Evolutionary conservation across 108 stramenopile genomes (phyloP).

Genomic region (Conticribra guillardii): DNA sequence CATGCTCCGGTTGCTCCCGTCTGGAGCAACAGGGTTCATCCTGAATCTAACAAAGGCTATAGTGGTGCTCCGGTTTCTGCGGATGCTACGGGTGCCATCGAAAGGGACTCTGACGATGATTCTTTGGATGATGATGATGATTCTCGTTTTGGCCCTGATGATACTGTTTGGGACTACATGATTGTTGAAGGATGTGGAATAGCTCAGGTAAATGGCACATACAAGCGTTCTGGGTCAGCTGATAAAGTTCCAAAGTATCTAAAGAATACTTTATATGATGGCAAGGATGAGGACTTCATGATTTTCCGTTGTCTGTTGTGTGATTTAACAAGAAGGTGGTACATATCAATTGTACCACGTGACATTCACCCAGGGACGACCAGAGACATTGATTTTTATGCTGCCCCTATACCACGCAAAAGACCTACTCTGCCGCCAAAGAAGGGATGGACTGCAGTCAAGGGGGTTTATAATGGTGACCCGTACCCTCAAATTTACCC

Average conservation of each 20-base stretch:
- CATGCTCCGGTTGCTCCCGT: too few species aligned
- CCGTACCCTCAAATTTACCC: too few species aligned
- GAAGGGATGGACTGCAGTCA: conserved; percentile 43
- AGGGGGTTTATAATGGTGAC: too few species aligned
- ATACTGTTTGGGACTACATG: conserved; percentile 28
- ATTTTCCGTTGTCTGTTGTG: conserved; percentile 73
- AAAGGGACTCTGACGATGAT: conserved; percentile 75
- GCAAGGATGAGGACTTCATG: conserved; percentile 12
- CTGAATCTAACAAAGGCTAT: too few species aligned
- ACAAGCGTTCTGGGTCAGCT: conserved; percentile 52
- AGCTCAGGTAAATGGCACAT: conserved; percentile 68
- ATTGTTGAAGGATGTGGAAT: conserved; percentile 77
- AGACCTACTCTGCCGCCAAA: conserved; percentile 43
- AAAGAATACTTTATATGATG: conserved; percentile 42
- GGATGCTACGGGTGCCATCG: conserved; percentile 62
- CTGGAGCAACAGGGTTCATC: too few species aligned
- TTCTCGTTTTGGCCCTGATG: conserved; percentile 36
- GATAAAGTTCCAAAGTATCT: conserved; percentile 59
- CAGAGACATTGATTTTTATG: conserved; percentile 78
- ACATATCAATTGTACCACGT: conserved; percentile 76
- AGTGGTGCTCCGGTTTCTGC: too few species aligned
- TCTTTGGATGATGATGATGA: conserved; percentile 78
- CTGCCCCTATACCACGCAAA: conserved; percentile 43
- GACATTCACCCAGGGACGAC: conserved; percentile 63
- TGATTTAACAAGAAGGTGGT: conserved; percentile 77